Base-by-base conservation (phyloP, 2,329 filamentous ascomycete genomes). In the Neofusicoccum ribis region DNA sequence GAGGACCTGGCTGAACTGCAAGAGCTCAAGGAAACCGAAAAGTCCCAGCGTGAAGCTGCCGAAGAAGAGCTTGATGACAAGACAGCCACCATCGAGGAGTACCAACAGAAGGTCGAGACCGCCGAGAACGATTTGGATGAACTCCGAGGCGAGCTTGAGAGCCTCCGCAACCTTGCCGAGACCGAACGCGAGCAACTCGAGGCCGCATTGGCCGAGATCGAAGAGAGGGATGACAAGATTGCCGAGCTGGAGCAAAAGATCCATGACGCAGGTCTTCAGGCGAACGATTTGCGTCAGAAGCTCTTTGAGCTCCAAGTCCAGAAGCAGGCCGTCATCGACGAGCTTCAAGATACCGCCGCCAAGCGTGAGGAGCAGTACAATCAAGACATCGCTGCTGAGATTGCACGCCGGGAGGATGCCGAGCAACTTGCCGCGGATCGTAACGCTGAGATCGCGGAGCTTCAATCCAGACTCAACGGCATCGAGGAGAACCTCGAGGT, bases 271-370 rank as follows among this genome's bases (percentile, higher is more conserved):
- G 81, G 81, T 46, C 72, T 78, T 15, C 76, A 81, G 66, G 80
- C 80, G n/a, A 82, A 83, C 37, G 76, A 81, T 68, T 76, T 83
- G 31, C 80, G 81, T 3, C 76, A 79, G 63, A 83, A 83, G 70
- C 70, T 83, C 5, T 83, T 81, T 69, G 73, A 80, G 56, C 71
- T 79, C 2, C 81, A 83, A 70, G 74, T 80, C 66, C 72, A 78
- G 52, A 77, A 80, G 68, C 75, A 78, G 47, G 64, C 71, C 31
- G 67, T 74, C n/a, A 72, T 83, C 47, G 72, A 73, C 51, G 70
- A 77, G 17, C 70, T 83, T 6, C 70, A 81, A 67, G 69, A 73
- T 15, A 69, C 71, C 0, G 73, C 75, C 5, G 70, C 77, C 12
- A 78, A 79, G 41, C 78, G 76, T 17, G 78, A 81, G 39, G 72